Percentiles rank a stretch among this genome's conserved stretches.
Conservation (phyloP, 2,329 filamentous ascomycete genomes). For the Clonostachys rhizophaga region DNA sequence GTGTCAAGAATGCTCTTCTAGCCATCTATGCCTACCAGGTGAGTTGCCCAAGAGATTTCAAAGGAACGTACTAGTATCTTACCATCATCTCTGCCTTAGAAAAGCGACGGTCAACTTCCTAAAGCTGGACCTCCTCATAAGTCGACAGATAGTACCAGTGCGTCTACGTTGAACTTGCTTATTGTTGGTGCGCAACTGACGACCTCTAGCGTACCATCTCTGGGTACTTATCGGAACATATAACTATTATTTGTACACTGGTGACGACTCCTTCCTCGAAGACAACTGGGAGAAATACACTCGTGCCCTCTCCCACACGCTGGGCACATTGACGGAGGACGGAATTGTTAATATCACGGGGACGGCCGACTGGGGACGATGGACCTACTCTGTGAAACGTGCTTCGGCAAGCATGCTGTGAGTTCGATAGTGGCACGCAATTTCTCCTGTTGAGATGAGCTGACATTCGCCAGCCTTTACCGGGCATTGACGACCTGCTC, state of each 20-base stretch:
- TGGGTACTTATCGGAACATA: slow-evolving; percentile 48
- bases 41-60: background rate
- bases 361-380: slow-evolving; percentile 37
- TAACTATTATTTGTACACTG: slow-evolving; percentile 47
- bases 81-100: background rate
- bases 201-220: slow-evolving; percentile 19
- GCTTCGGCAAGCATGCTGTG: background rate
- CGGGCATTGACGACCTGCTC: background rate
- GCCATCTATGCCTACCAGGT: slow-evolving; percentile 40
- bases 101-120: slow-evolving; percentile 35
- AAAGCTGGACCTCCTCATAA: slow-evolving; percentile 40
- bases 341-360: slow-evolving; percentile 39
- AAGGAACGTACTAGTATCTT: background rate
- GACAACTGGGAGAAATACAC: slow-evolving; percentile 20
- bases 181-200: background rate
- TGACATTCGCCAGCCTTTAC: background rate
- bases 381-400: background rate
- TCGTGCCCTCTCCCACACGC: slow-evolving; percentile 18
- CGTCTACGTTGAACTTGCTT: background rate
- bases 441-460: background rate
- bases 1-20: slow-evolving; percentile 42
- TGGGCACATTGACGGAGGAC: slow-evolving; percentile 7
- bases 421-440: background rate
- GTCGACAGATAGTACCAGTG: slow-evolving; percentile 1
- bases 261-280: background rate